Conservation (phyloP, 495 filamentous ascomycete species). For the Talaromyces adpressus region DNA sequence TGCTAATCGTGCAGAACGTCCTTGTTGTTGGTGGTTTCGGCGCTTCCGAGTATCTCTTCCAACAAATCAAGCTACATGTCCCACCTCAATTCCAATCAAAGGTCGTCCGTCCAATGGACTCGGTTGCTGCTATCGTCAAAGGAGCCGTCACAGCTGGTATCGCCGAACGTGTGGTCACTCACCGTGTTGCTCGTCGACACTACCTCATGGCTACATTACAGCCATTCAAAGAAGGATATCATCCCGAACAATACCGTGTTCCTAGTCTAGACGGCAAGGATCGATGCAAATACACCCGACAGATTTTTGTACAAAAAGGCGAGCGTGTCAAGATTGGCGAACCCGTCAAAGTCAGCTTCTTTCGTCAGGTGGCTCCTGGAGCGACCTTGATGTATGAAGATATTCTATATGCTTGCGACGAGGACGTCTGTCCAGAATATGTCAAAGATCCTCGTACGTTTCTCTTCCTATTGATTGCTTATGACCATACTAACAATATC, state of each 20-base stretch:
- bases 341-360: constrained; percentile 97
- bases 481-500: constrained; percentile 2
- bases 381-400: constrained; percentile 99
- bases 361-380: constrained; percentile 94
- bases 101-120: constrained; percentile 80
- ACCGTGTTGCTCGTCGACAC: constrained; percentile 94
- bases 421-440: constrained; percentile 96
- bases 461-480: neutral
- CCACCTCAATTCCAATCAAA: constrained; percentile 73
- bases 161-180: constrained; percentile 91
- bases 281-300: constrained; percentile 96
- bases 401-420: constrained; percentile 95
- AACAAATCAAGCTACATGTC: constrained; percentile 74
- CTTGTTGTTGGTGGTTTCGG: constrained; percentile 75
- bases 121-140: constrained; percentile 74
- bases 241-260: constrained; percentile 95
- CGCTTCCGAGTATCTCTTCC: constrained; percentile 77
- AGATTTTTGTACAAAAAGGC: constrained; percentile 98
- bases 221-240: constrained; percentile 97
- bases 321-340: constrained; percentile 98
- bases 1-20: constrained; percentile 46
- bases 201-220: constrained; percentile 99
- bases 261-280: constrained; percentile 95
- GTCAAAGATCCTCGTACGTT: constrained; percentile 97
- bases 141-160: constrained; percentile 86